Conservation (phyloP, 257 asterid genomes). For the Ilex asprella region DNA sequence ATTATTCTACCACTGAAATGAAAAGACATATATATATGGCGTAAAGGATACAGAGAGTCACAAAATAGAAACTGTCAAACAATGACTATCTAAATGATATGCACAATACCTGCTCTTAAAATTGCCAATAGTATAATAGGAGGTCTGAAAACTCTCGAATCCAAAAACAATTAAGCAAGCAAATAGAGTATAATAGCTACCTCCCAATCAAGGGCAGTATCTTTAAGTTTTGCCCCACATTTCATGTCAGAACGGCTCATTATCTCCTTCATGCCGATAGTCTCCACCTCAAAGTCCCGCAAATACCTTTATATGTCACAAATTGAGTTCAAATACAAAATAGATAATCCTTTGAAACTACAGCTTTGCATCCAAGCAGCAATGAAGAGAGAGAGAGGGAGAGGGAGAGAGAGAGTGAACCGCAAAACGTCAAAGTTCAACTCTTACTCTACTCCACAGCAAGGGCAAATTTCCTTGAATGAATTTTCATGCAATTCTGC, state of each 20-base stretch:
- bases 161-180: neutral
- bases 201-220: conserved; percentile 15
- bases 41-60: neutral
- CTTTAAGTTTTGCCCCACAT: conserved; percentile 11
- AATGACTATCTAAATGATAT: neutral
- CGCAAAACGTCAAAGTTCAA: neutral
- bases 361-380: neutral
- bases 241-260: conserved; percentile 6
- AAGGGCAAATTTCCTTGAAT: conserved; percentile 77
- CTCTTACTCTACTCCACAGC: conserved; percentile 86
- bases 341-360: neutral
- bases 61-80: neutral
- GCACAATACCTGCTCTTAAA: no score
- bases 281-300: conserved; percentile 87
- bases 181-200: neutral
- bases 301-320: conserved; percentile 55
- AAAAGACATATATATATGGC: no score
- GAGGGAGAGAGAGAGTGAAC: no score
- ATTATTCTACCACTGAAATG: no score
- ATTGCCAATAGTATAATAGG: neutral
- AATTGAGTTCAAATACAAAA: neutral
- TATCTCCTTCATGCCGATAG: conserved; percentile 8
- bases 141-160: neutral
- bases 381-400: no score
- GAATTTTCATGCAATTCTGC: conserved; percentile 90